Base-by-base conservation (phyloP, 345 rosid species). In the Streptanthus diversifolius region DNA sequence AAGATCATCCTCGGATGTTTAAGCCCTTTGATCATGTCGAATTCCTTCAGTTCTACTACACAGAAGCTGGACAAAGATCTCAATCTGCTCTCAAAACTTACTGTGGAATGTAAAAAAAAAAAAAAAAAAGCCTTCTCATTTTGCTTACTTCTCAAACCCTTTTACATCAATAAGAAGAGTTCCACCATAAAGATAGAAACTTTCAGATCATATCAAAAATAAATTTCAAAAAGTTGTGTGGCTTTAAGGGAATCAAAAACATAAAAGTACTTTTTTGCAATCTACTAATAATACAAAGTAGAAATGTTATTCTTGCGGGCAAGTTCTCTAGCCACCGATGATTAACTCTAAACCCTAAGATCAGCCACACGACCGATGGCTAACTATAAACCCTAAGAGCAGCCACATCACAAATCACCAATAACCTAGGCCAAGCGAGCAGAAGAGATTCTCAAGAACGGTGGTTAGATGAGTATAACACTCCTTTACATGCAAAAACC, bases 21-120 rank as follows among this genome's bases (percentile, higher is more conserved):
- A 85, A 85, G 68, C 84, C 90, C 21, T 87, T 80, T 52, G 88
- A 87, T 64, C 88, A 87, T 64, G 71, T 76, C 1, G 75, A 85
- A 8, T 87, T 83, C 64, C 70, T 83, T 25, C 63, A 59, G 32
- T 86, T 83, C 64, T 80, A 77, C 47, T 80, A 79, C 55, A 58
- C 81, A 6, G 78, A 78, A 55, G 80, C 76, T 30, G 91, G 86
- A 15, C 85, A 80, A 33, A 77, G 81, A 60, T 72, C 40, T 59
- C 51, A 59, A 48, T 74, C 73, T 72, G 78, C 85, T 24, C 83
- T 86, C 17, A 79, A 74, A 15, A 68, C 82, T 30, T 82, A 85
- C 32, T 84, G 89, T 54, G 86, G 86, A 43, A 64, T 77, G 15
- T 81, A 55, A 27, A 27, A 7, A 8, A 7, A 5, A 37, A 2